Base-by-base conservation (phyloP, 1,284 basidiomycete genomes). In the Tilletia setariae region DNA sequence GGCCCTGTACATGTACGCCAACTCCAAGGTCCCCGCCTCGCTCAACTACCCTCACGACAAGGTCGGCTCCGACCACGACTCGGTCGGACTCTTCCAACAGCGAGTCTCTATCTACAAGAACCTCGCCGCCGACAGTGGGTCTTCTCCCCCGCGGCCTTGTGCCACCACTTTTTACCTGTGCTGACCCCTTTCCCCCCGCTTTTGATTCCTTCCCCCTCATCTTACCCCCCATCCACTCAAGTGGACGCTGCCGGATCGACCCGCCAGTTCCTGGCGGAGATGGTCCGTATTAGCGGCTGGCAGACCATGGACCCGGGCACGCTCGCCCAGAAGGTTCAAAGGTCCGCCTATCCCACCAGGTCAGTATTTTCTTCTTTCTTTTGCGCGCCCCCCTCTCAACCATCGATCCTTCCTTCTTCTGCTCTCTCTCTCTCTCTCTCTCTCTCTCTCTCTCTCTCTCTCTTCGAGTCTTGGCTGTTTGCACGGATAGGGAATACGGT, bases 21-120 rank as follows among this genome's bases (percentile, higher is more conserved):
- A 56, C 25, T 4, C 3, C 2, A 28, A 25, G 2, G 51, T 56
- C n/a, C 51, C 51, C 21, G 51, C 51, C 21, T 56, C 51, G 51
- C n/a, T 56, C n/a, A 56, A 56, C 51, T 56, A 56, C 51, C 51
- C n/a, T 23, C 25, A 63, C 61, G 61, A 63, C 61, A 15, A 23
- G 21, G 61, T 63, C 13, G 32, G 30, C 13, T 40, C 61, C 30
- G 61, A 63, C 30, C 61, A 63, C 28, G 61, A 63, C 61, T 35
- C 2, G 2, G 61, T 63, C 7, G 61, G 61, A 4, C 28, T 63
- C 28, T 63, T 63, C 61, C 61, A 63, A 32, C 32, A 63, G 7
- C 61, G 30, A 2, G 61, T 42, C 28, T 9, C 15, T 4, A 21
- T 15, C n/a, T 63, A 40, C 61, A 30, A 11, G 21, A 63, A 63